A percentile compares a stretch with the other conserved stretches of the same genome.
Evolutionary conservation across 768 basidiomycete species (phyloP).

Genomic region (Leccinum rimulosum): DNA sequence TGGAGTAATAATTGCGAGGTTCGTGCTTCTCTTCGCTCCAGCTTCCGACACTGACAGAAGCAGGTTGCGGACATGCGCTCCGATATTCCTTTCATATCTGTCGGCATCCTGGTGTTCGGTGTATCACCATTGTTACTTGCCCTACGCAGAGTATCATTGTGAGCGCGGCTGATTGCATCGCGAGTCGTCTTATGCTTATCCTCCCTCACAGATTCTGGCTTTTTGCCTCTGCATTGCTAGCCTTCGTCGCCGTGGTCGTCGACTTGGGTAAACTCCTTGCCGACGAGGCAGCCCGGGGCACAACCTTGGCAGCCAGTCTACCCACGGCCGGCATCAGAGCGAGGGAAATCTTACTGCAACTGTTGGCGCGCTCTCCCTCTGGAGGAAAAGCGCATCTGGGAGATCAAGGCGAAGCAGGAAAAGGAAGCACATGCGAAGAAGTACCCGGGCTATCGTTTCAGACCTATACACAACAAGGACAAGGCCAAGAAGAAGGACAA

Average conservation of each 20-base stretch:
- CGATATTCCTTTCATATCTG: conserved; percentile 65
- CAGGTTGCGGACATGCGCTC: conserved; percentile 57
- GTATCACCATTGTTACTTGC: conserved; percentile 55
- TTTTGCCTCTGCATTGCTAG: conserved; percentile 54
- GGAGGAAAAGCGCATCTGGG: conserved; percentile 72
- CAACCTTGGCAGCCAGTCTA: conserved; percentile 23
- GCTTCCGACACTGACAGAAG: conserved; percentile 8
- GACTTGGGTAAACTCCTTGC: conserved; percentile 58
- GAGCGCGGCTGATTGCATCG: conserved; percentile 21
- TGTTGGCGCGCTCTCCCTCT: conserved; percentile 69
- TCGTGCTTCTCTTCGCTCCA: conserved; percentile 22
- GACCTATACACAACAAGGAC: conserved; percentile 44
- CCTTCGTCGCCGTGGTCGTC: conserved; percentile 60
- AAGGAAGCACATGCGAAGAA: conserved; percentile 68
- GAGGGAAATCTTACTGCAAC: conserved; percentile 52
- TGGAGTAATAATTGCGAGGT: conserved; percentile 46
- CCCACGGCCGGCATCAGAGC: conserved; percentile 37
- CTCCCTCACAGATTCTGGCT: conserved; percentile 45
- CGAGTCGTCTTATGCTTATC: conserved; percentile 1
- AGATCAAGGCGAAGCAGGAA: conserved; percentile 65
- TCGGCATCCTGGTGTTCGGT: conserved; percentile 64
- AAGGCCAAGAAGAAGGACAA: conserved; percentile 42
- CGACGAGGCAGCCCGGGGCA: conserved; percentile 30
- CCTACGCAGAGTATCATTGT: conserved; percentile 53
- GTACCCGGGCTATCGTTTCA: conserved; percentile 64